A percentile compares a stretch with the other conserved stretches of the same genome.
Conservation (phyloP, 2,329 filamentous ascomycete genomes). For the Colletotrichum noveboracense region DNA sequence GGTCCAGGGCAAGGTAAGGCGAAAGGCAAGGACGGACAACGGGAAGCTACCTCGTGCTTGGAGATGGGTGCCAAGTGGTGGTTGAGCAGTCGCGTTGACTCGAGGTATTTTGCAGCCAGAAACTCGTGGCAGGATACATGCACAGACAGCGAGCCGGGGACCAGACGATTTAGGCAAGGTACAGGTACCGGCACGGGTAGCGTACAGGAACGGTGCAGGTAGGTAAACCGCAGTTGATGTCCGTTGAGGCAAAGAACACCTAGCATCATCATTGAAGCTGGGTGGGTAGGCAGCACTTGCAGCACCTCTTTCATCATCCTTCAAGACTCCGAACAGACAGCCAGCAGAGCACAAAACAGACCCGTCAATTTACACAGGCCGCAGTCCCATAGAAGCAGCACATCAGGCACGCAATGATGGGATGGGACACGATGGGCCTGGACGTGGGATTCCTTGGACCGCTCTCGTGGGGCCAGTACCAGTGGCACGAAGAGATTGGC, state of each 20-base stretch:
- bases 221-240: background rate
- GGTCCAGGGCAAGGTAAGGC: background rate
- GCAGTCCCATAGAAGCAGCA: background rate
- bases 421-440: background rate
- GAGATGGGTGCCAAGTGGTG: background rate
- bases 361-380: background rate
- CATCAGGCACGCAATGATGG: background rate
- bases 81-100: background rate
- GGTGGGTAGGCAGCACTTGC: background rate
- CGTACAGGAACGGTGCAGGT: background rate
- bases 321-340: background rate
- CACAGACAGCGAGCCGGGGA: background rate
- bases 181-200: background rate
- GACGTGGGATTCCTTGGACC: background rate
- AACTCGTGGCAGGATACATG: background rate
- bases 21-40: background rate
- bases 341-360: background rate
- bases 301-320: background rate
- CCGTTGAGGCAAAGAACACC: background rate
- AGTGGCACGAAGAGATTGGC: conserved; percentile 14
- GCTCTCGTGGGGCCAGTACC: background rate
- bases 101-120: background rate
- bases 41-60: background rate
- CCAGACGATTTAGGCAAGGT: conserved; percentile 4
- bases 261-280: background rate